Evolutionary conservation across 192 early-diverging fungal genomes (phyloP), one percentile per base, ranked within the genome.

Genomic region (Podila minutissima): DNA sequence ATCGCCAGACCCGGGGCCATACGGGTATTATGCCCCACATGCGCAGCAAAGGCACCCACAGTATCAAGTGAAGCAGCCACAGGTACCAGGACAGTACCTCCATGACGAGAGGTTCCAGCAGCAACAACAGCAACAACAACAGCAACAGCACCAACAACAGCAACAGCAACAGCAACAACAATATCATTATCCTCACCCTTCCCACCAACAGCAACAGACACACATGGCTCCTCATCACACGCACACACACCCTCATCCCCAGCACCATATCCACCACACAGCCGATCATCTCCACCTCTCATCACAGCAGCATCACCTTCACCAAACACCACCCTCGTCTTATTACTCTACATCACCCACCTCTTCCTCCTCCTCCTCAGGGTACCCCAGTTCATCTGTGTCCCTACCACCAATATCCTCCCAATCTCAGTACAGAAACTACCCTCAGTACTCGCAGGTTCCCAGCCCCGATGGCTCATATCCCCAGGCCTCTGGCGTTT

Each of bases 391-490:
- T 12, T 53, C 32, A 13, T 19, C 77, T 48, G 46, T 37, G 2
- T 58, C 76, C n/a, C 33, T 78, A 15, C 70, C 76, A 22, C 31
- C 76, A 19, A 81, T 81, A 29, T 69, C 77, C 3, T 59, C 66
- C 5, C 77, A 81, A 32, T 58, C 77, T 8, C 71, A 72, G n/a
- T 81, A 58, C 57, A 32, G 77, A 10, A 33, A 60, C 4, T 73
- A 81, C 41, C 41, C 62, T 12, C 74, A 69, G 41, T 76, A 76
- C 58, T 70, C 74, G 3, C 74, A 67, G 32, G 66, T 60, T 49
- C 53, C 69, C 8, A 63, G 64, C 26, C 35, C 77, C 41, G 77
- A 81, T 55, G 53, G 53, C 53, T 55, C 53, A 55, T 55, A 55
- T 55, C 22, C 24, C 53, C 53, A n/a, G 17, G 53, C n/a, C 6